These are phyloP conservation scores for Mycena galopus DNA, from an alignment of 768 basidiomycete species.

Conservation along the genomic window DNA sequence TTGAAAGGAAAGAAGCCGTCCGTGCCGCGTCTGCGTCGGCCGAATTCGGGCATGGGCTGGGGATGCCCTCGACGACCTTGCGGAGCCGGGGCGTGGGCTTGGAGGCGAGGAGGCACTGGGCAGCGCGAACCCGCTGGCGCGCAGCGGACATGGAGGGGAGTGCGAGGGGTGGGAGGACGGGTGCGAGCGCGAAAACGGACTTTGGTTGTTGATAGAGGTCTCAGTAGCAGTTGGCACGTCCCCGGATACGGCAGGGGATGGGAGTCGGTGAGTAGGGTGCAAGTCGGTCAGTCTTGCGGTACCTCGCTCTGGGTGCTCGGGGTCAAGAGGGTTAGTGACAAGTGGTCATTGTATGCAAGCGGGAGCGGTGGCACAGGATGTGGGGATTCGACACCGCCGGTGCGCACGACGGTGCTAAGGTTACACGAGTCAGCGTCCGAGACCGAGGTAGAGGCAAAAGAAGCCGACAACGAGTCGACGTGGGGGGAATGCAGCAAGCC, in stretches of 20 bases:
- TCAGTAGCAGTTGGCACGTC: too few relatives aligned
- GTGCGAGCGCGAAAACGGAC: not conserved
- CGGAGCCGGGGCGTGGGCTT: not conserved
- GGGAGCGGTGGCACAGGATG: too few relatives aligned
- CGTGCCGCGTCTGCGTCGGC: too few relatives aligned
- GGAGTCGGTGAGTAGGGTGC: too few relatives aligned
- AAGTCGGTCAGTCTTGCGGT: too few relatives aligned
- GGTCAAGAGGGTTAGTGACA: not conserved
- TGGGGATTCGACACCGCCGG: not conserved
- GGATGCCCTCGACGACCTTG: too few relatives aligned
- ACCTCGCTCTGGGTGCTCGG: not conserved
- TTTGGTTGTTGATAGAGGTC: too few relatives aligned
- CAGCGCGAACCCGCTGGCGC: too few relatives aligned
- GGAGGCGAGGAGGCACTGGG: not conserved
- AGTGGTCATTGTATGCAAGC: not conserved
- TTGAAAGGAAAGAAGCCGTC: too few relatives aligned
- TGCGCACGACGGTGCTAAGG: not conserved
- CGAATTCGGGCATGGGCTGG: too few relatives aligned
- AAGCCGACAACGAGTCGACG: not conserved
- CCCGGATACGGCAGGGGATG: too few relatives aligned
- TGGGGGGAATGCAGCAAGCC: not conserved
- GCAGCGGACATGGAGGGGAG: not conserved
- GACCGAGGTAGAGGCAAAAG: not conserved
- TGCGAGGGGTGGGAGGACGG: not conserved
- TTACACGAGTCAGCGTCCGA: not conserved